Evolutionary conservation across 1,139 yeast species (phyloP), one percentile per base, ranked within the genome.

Genomic region (Hyphopichia buzzinii): DNA sequence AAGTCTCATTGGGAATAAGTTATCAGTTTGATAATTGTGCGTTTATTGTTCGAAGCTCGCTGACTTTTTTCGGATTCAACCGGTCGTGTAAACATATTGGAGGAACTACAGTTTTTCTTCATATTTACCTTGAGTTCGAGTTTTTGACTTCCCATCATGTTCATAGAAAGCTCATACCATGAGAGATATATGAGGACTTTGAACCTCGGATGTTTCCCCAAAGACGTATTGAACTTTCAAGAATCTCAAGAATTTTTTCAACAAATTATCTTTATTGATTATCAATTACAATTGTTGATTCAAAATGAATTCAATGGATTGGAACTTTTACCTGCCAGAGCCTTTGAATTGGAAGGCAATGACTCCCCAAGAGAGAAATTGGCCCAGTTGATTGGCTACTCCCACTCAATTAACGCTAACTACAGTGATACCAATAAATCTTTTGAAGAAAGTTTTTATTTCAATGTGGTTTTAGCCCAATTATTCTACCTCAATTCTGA

Each of bases 121-220:
- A n/a, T n/a, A n/a, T n/a, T n/a, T n/a, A n/a, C n/a, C n/a, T n/a
- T n/a, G n/a, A n/a, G n/a, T n/a, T n/a, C n/a, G n/a, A n/a, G n/a
- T n/a, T n/a, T n/a, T n/a, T n/a, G n/a, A n/a, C n/a, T 21, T 15
- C 8, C 11, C 26, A 41, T 31, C 24, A 58, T 57, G 64, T 38
- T 44, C 27, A 56, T 57, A 37, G 62, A 57, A 35, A 39, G 37
- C 25, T 48, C 60, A 13, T 44, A 49, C 17, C 48, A 58, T 40
- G 64, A 53, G 29, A 44, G 42, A 37, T 50, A 50, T 38, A 46
- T 55, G 34, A 47, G 47, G 33, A 57, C 67, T 2, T 54, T 71
- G 41, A 59, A 55, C 35, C 48, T 67, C 29, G 74, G 75, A 13
- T 55, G 68, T 36, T 71, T 67, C 39, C 77, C 77, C 8, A 51